Percentiles rank a stretch among this genome's conserved stretches.
Conservation (phyloP, 495 filamentous ascomycete species). For the Tetracladium setigerum region DNA sequence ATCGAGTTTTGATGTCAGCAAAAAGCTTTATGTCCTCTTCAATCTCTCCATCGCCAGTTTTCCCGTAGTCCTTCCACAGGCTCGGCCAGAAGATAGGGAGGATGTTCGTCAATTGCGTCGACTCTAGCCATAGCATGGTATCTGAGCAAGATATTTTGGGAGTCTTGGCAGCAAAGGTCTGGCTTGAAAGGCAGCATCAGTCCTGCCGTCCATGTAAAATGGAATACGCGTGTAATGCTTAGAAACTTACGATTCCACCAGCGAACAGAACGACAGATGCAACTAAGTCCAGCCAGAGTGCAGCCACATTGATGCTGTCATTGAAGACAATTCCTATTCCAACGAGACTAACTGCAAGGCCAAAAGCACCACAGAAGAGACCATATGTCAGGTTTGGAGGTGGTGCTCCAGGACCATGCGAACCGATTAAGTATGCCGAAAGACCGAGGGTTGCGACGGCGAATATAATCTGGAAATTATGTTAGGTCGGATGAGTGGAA, state of each 20-base stretch:
- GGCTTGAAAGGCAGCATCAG: neutral
- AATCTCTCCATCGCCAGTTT: no score
- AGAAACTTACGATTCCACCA: slow-evolving; percentile 44
- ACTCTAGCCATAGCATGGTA: neutral
- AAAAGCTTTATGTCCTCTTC: neutral
- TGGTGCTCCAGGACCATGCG: slow-evolving; percentile 3
- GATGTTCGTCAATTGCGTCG: no score
- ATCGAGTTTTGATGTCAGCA: slow-evolving; percentile 4
- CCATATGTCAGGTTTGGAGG: slow-evolving; percentile 12
- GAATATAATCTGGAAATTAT: slow-evolving; percentile 10
- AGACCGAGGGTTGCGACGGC: slow-evolving; percentile 12
- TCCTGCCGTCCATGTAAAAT: no score
- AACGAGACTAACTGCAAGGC: slow-evolving; percentile 32
- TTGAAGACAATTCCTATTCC: slow-evolving; percentile 12
- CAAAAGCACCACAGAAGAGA: slow-evolving; percentile 36
- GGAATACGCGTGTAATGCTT: neutral
- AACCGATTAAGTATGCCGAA: slow-evolving; percentile 14
- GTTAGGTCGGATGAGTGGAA: no score
- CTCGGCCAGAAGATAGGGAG: neutral
- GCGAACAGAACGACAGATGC: slow-evolving; percentile 37
- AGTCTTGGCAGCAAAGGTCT: slow-evolving; percentile 13
- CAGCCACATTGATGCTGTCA: slow-evolving; percentile 8
- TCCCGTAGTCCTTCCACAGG: neutral
- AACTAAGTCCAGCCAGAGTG: slow-evolving; percentile 35
- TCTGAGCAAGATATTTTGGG: neutral